Evolutionary conservation across 768 basidiomycete species (phyloP).

Genomic region (Lentinus brumalis): DNA sequence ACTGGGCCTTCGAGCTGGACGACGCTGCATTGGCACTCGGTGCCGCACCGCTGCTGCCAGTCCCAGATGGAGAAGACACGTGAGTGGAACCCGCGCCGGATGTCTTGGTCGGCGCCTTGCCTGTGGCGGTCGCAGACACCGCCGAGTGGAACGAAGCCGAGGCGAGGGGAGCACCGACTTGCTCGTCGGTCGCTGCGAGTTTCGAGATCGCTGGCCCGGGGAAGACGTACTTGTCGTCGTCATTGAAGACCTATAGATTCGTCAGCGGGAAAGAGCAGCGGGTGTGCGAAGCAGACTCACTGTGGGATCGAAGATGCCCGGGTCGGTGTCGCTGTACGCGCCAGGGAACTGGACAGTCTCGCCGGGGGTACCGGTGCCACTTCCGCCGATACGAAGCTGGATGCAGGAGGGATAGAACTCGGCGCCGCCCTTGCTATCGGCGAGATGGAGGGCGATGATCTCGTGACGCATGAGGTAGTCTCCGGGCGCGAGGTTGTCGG

Average conservation of each 20-base stretch:
- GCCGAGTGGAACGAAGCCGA: slow-evolving; percentile 24
- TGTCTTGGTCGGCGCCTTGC: background rate
- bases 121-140: slow-evolving; percentile 3
- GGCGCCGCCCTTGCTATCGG: slow-evolving; percentile 55
- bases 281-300: slow-evolving; percentile 28
- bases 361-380: slow-evolving; percentile 52
- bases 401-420: slow-evolving; percentile 83
- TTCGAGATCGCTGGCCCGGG: slow-evolving; percentile 31
- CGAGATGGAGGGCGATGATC: slow-evolving; percentile 77
- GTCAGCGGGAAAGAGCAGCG: background rate
- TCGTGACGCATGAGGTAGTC: slow-evolving; percentile 81
- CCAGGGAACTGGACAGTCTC: slow-evolving; percentile 63
- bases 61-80: background rate
- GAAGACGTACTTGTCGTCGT: slow-evolving; percentile 29
- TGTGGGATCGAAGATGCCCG: slow-evolving; percentile 67
- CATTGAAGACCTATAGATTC: slow-evolving; percentile 25
- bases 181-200: slow-evolving; percentile 20
- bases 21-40: background rate
- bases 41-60: background rate
- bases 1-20: slow-evolving; percentile 13
- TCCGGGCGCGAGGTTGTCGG: slow-evolving; percentile 56
- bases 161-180: slow-evolving; percentile 11
- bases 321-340: slow-evolving; percentile 70
- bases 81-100: background rate
- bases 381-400: slow-evolving; percentile 55